Base-by-base conservation (phyloP, 352 stramenopile species). In the Globisporangium okanoganense region DNA sequence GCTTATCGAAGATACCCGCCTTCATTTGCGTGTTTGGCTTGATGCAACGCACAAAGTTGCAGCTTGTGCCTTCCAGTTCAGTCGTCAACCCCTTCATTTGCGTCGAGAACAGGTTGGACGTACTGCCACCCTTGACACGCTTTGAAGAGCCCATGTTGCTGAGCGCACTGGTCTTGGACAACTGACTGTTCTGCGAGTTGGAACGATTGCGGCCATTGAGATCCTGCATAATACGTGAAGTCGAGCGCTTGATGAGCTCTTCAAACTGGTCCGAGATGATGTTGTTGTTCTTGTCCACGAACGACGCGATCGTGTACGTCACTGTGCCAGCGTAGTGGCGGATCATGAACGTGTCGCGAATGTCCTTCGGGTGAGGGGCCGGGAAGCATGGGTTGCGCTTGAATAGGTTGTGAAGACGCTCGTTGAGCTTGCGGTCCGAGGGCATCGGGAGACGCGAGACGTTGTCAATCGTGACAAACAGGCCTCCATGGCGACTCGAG, bases 1-100 rank as follows among this genome's bases (percentile, higher is more conserved):
- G 73, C 29, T 83, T 82, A 59, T 87, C 86, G 49, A 90, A 95
- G 14, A 87, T 44, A 18, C 94, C 87, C 1, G 88, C 69, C 57
- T 95, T 87, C 82, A 98, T 98, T 41, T 88, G 72, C n/a, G 82
- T 96, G 77, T 98, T 98, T 0, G 95, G 95, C 72, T 98, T 98
- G 71, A 98, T 97, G 74, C 93, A 98, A 47, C 92, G 87, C 65
- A 98, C 89, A 66, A 98, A 98, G 62, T 96, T 96, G 56, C 92
- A 95, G 56, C 85, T 87, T 27, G 93, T 98, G 16, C 81, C 80
- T 45, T 88, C 73, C 1, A 97, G 66, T 52, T 94, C 85, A 0
- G 79, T 83, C 8, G 88, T 92, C 5, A 97, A 75, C 0, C 79
- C 85, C 54, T 86, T 83, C 72, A 97, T 89, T 62, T 97, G 89